Base-by-base conservation (phyloP, 1,284 basidiomycete species). In the Ustilago hordei region DNA sequence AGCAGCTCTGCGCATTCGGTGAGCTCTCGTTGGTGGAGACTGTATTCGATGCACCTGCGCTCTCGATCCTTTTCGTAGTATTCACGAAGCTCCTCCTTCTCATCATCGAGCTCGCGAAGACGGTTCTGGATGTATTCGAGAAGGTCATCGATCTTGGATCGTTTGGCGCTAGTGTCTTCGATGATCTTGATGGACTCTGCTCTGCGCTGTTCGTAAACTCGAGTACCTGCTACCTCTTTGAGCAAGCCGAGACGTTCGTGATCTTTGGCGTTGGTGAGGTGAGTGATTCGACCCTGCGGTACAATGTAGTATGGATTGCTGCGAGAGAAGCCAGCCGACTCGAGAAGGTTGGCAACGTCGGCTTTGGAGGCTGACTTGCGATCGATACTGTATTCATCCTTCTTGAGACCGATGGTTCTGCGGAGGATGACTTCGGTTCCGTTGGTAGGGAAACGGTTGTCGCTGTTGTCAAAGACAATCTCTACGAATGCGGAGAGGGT, bases 241-340 rank as follows among this genome's bases (percentile, higher is more conserved):
- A 99, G 89, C 17, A 99, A 89, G 0, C 93, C 91, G 4, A 99
- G 90, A 2, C 97, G 91, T 86, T 99, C 96, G 72, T 92, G 91
- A 83, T 99, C 97, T 86, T 97, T 97, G 43, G 96, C 95, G 79
- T 99, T 99, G 7, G 97, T 99, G 17, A 99, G 89, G 36, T 94
- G 92, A 0, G 96, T 98, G 82, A 99, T 98, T 92, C 96, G 89
- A 68, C 96, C 96, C 88, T 99, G 96, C 0, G 96, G 96, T 0
- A 99, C 96, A 75, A 99, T 99, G 85, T 99, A 99, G 87, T 99
- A 99, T 0, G 97, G 97, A 83, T 99, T 99, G 41, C 93, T 93
- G 85, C 94, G 93, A 86, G 93, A 95, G 88, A 99, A 99, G 2
- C 97, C 96, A 0, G 97, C 97, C 2, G 75, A 76, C 61, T 86